A percentile compares a stretch with the other conserved stretches of the same genome.
phyloP scores from a whole-genome alignment of 2,329 filamentous ascomycete genomes.

The Cladophialophora yegresii region DNA sequence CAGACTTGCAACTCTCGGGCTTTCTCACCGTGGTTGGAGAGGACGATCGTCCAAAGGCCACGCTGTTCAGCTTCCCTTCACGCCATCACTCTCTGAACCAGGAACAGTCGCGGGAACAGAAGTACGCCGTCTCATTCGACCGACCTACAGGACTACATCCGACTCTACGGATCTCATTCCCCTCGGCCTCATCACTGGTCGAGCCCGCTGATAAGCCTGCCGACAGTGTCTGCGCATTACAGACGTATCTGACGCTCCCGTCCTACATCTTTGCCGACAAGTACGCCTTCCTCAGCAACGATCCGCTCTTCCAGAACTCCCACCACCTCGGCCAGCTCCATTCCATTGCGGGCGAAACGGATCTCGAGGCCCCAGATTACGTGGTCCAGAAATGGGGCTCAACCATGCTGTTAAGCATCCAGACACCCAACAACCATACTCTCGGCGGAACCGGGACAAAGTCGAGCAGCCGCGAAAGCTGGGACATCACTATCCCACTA shows the following conservation, averaged over 20 bases:
- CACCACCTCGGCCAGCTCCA: constrained; percentile 73
- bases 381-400: constrained; percentile 76
- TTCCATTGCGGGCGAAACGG: constrained; percentile 72
- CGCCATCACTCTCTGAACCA: constrained; percentile 65
- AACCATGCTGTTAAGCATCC: constrained; percentile 72
- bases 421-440: constrained; percentile 52
- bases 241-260: constrained; percentile 81
- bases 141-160: constrained; percentile 80
- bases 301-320: constrained; percentile 70
- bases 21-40: constrained; percentile 77
- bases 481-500: constrained; percentile 64
- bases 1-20: constrained; percentile 78
- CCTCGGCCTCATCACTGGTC: constrained; percentile 52
- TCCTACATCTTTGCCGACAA: constrained; percentile 80
- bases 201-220: constrained; percentile 45
- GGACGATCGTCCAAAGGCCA: constrained; percentile 68
- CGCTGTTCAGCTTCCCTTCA: constrained; percentile 80
- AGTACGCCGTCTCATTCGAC: constrained; percentile 66
- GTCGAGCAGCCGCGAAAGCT: constrained; percentile 30
- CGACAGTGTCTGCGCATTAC: constrained; percentile 66
- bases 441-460: neutral
- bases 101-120: constrained; percentile 44
- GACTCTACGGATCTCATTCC: constrained; percentile 68
- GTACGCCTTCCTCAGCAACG: constrained; percentile 68
- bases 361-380: constrained; percentile 89